Base-by-base conservation (phyloP, 2,329 filamentous ascomycete genomes). In the Aspergillus sp. region DNA sequence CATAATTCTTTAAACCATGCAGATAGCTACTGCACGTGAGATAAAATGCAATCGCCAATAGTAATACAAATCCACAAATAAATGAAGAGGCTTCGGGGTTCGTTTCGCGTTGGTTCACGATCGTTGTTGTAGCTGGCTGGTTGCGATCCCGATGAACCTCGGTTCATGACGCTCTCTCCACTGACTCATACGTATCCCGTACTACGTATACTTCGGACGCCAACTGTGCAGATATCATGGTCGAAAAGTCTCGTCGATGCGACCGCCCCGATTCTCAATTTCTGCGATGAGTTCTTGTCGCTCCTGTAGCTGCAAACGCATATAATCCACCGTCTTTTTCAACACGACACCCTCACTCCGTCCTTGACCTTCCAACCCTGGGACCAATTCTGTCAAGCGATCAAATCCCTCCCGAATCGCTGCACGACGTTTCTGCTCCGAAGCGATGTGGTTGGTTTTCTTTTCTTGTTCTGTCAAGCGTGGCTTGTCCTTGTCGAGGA, bases 321-420 rank as follows among this genome's bases (percentile, higher is more conserved):
- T 82, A 52, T 76, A 84, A 9, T 83, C 80, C 29, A 85, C 79
- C 0, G 83, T 85, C 53, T 78, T 78, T 52, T 82, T 80, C 26
- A 95, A 74, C n/a, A 95, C 88, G 12, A 88, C 75, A 29, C 86
- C 87, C 65, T 95, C 89, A 53, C 87, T 93, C 41, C 88, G 81
- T 1, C 86, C 89, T 60, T 90, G 85, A 1, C 89, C 89, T 57
- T 87, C 79, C 45, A 94, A 75, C 0, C 86, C 88, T 0, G 89
- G 89, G 1, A 94, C 87, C 30, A 94, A 76, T 45, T 83, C 79
- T 10, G 86, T 86, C 28, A 95, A 77, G 32, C 82, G 79, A 65
- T 94, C 88, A 64, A 94, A 94, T 47, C 86, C 87, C 48, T 87
- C 82, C 41, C 89, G 79, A 54, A 95, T 94, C 9, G 85, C 86